phyloP scores from a whole-genome alignment of 2,329 filamentous ascomycete genomes.

The Scedosporium aurantiacum region DNA sequence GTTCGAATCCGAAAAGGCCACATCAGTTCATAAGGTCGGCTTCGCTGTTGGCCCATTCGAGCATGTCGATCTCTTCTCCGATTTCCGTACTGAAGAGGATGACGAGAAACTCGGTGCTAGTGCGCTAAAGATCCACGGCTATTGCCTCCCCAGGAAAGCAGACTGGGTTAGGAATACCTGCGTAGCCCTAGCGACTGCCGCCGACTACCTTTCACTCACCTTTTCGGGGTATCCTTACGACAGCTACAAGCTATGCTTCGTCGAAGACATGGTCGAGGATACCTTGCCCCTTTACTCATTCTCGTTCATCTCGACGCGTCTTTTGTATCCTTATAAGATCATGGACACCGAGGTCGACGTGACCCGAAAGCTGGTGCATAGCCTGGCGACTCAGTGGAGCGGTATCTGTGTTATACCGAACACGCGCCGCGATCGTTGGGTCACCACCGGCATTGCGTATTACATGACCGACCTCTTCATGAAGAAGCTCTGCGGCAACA shows the following conservation, averaged over 20 bases:
- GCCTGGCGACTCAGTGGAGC: slow-evolving; percentile 85
- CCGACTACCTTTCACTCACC: slow-evolving; percentile 83
- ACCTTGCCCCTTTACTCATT: slow-evolving; percentile 70
- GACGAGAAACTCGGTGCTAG: slow-evolving; percentile 84
- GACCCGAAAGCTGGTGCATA: slow-evolving; percentile 69
- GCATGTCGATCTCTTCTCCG: slow-evolving; percentile 72
- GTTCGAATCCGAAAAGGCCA: slow-evolving; percentile 64
- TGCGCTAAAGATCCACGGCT: slow-evolving; percentile 80
- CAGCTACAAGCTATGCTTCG: slow-evolving; percentile 86
- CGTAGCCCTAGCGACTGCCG: slow-evolving; percentile 69
- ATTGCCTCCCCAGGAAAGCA: slow-evolving; percentile 73
- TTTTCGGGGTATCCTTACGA: slow-evolving; percentile 88
- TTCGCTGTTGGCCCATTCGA: slow-evolving; percentile 94
- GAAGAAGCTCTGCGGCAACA: slow-evolving; percentile 82
- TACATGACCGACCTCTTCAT: slow-evolving; percentile 95
- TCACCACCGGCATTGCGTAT: slow-evolving; percentile 79
- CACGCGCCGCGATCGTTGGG: slow-evolving; percentile 72
- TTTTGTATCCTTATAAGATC: slow-evolving; percentile 76
- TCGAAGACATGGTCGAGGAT: slow-evolving; percentile 75
- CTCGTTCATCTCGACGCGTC: slow-evolving; percentile 73
- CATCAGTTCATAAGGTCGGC: slow-evolving; percentile 80
- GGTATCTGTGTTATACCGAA: slow-evolving; percentile 86
- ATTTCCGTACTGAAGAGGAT: slow-evolving; percentile 81
- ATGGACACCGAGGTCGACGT: slow-evolving; percentile 77
- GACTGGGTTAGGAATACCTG: slow-evolving; percentile 82